Evolutionary conservation across 163 green algal genomes (phyloP).

Genomic region (Scenedesmus sp.): DNA sequence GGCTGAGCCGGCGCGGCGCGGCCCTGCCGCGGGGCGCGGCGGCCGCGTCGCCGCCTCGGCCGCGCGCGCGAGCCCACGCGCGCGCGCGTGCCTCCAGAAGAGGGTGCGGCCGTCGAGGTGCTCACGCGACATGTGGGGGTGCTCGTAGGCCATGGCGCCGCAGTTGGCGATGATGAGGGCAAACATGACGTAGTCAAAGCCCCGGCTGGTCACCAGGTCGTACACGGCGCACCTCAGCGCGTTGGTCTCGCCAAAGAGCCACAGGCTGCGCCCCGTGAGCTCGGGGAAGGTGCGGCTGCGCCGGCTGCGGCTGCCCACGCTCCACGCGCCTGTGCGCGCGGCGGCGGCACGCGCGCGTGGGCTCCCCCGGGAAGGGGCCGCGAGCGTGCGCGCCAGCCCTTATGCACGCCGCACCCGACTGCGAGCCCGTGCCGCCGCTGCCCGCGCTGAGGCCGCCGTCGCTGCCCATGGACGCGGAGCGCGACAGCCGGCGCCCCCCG

Average conservation of each 20-base stretch:
- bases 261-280: slow-evolving; percentile 47
- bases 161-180: slow-evolving; percentile 80
- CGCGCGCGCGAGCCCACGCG: no score
- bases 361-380: no score
- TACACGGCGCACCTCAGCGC: slow-evolving; percentile 61
- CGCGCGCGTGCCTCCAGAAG: slow-evolving; percentile 42
- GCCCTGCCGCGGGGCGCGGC: no score
- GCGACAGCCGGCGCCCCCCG: neutral
- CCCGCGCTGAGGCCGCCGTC: slow-evolving; percentile 5
- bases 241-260: slow-evolving; percentile 66
- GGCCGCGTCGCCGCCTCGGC: no score
- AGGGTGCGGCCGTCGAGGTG: slow-evolving; percentile 28
- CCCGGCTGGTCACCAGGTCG: slow-evolving; percentile 57
- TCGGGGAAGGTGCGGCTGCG: slow-evolving; percentile 8
- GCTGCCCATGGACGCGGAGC: slow-evolving; percentile 13
- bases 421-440: slow-evolving; percentile 7
- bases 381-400: no score
- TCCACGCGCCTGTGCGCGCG: slow-evolving; percentile 16
- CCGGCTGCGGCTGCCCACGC: neutral
- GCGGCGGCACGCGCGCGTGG: no score
- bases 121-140: slow-evolving; percentile 25
- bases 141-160: slow-evolving; percentile 63
- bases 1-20: no score
- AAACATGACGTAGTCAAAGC: slow-evolving; percentile 79
- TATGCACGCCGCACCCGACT: neutral